These are phyloP conservation scores for Amanita molliuscula DNA, from an alignment of 768 basidiomycete genomes.

Conservation along the genomic window DNA sequence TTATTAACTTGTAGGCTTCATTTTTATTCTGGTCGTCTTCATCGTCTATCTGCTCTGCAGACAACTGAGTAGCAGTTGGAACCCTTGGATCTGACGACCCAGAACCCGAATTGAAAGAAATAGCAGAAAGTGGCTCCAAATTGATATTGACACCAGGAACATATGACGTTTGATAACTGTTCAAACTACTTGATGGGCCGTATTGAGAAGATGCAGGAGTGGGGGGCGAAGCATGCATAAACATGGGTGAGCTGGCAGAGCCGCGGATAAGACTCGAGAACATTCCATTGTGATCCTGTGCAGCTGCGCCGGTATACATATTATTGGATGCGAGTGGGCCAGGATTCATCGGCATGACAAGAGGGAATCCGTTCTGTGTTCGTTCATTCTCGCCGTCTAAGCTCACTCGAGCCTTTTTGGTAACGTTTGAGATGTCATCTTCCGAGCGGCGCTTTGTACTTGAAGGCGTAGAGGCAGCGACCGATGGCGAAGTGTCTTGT, in stretches of 20 bases:
- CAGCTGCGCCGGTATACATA: conserved; percentile 36
- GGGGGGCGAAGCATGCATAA: conserved; percentile 36
- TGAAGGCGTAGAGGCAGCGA: background rate
- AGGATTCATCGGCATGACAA: conserved; percentile 45
- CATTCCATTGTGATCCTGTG: conserved; percentile 37
- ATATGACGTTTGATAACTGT: conserved; percentile 37
- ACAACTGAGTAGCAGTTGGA: conserved; percentile 15
- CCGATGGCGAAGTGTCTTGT: conserved; percentile 5
- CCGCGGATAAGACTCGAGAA: conserved; percentile 55
- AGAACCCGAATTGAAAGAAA: conserved; percentile 34
- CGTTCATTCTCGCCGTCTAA: conserved; percentile 31
- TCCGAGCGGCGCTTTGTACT: conserved; percentile 48
- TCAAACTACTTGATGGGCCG: conserved; percentile 23
- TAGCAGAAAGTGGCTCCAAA: conserved; percentile 42
- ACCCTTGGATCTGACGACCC: conserved; percentile 21
- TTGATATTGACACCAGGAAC: conserved; percentile 48
- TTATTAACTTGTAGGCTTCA: conserved; percentile 77
- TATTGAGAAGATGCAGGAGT: conserved; percentile 32
- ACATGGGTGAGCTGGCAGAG: conserved; percentile 48
- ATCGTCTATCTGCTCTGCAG: conserved; percentile 41
- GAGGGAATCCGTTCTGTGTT: conserved; percentile 37
- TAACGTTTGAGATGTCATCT: conserved; percentile 25
- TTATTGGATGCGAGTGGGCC: conserved; percentile 22
- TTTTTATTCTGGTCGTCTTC: conserved; percentile 63
- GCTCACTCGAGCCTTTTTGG: conserved; percentile 32